These are phyloP conservation scores for Cyclotella kingstonii DNA, from an alignment of 108 stramenopile genomes.

Conservation along the genomic window DNA sequence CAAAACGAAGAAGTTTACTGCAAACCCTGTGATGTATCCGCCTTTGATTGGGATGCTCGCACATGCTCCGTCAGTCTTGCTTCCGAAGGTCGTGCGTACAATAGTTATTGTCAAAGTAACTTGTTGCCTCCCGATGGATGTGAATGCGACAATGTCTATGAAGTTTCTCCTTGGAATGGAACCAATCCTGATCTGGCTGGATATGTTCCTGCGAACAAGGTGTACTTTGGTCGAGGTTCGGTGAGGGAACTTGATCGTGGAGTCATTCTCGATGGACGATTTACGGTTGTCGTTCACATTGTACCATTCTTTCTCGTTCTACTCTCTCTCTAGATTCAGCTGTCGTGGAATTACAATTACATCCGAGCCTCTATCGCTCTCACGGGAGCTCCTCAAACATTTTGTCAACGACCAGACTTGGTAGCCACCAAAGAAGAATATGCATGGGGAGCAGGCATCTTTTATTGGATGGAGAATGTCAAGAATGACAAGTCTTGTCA, in stretches of 20 bases:
- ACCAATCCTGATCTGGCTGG: constrained; percentile 6
- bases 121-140: constrained; percentile 44
- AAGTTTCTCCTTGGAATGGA: too few relatives aligned
- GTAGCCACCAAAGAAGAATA: constrained; percentile 43
- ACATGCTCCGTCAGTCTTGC: constrained; percentile 26
- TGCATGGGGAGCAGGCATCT: constrained; percentile 44
- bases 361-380: constrained; percentile 36
- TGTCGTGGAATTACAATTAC: constrained; percentile 49
- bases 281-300: not conserved
- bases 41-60: constrained; percentile 37
- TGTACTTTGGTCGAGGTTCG: constrained; percentile 40
- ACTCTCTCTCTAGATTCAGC: constrained; percentile 13
- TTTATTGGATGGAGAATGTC: constrained; percentile 49
- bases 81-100: constrained; percentile 28
- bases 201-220: constrained; percentile 30
- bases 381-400: constrained; percentile 39
- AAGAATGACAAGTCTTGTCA: constrained; percentile 47
- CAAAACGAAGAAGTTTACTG: constrained; percentile 33
- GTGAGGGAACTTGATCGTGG: not conserved
- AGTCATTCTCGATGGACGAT: not conserved
- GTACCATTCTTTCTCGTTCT: not conserved
- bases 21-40: constrained; percentile 26
- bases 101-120: constrained; percentile 41
- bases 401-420: constrained; percentile 42
- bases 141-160: constrained; percentile 43